Base-by-base conservation (phyloP, 1,284 basidiomycete species). In the Trametes versicolor region DNA sequence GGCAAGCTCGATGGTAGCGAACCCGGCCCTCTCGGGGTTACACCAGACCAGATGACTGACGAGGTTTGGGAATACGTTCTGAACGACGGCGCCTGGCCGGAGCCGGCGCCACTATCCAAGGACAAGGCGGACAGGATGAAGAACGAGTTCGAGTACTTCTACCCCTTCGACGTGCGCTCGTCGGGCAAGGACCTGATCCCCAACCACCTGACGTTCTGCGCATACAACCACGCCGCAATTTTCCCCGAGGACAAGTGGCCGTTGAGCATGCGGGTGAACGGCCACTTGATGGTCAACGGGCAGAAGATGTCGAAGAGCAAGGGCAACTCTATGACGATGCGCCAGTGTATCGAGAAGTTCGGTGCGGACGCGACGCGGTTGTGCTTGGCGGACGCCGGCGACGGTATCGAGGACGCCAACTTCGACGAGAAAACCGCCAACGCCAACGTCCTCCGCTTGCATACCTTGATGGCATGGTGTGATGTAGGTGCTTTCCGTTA, bases 221-320 rank as follows among this genome's bases (percentile, higher is more conserved):
- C 98, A 72, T 99, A 99, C 83, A 92, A 91, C 75, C 98, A 99
- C 80, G 90, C 94, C 29, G 97, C 98, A 4, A 80, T 99, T 55
- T 99, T 99, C 88, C 88, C 94, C 50, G 95, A 96, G 78, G 87
- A 96, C 74, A 95, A 97, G 79, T 97, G 95, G 95, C 98, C 98
- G 1, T 75, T 87, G 69, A 90, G 93, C 70, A 95, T 99, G 84
- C 91, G 98, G 34, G 92, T 93, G 63, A 99, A 99, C 77, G 98
- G 98, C 0, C 98, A 99, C 77, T 80, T 99, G 81, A 94, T 97
- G 93, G 81, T 99, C 77, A 99, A 99, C 80, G 97, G 97, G 41
- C 93, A 97, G 84, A 99, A 99, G 85, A 99, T 99, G 98, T 92
- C 90, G 64, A 99, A 99, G 87, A 95, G 93, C 78, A 98, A 94